These are phyloP conservation scores for Mycosphaerella arachidis DNA, from an alignment of 2,329 filamentous ascomycete genomes.

Conservation along the genomic window DNA sequence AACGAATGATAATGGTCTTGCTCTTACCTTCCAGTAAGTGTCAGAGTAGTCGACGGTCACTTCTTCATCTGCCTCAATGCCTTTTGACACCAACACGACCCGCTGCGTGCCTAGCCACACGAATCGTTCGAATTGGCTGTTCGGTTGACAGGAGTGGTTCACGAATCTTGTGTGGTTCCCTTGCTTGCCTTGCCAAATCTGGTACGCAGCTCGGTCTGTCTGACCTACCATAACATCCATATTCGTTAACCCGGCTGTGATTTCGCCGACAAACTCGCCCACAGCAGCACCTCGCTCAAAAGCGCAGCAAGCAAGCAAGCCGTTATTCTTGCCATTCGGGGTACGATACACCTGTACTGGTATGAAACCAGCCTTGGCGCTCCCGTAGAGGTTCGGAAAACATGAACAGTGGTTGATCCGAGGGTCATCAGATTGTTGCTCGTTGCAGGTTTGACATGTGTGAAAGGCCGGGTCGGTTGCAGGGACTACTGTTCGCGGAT, in stretches of 20 bases:
- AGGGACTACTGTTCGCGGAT: conserved; percentile 44
- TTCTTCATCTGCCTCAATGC: conserved; percentile 50
- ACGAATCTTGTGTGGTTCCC: conserved; percentile 58
- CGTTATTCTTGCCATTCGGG: conserved; percentile 52
- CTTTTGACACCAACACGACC: conserved; percentile 53
- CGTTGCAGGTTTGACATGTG: conserved; percentile 44
- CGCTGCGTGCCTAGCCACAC: conserved; percentile 54
- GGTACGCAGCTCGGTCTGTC: conserved; percentile 45
- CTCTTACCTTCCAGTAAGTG: conserved; percentile 48
- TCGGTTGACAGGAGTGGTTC: conserved; percentile 56
- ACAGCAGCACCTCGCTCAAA: conserved; percentile 52
- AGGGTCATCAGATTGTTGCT: conserved; percentile 49
- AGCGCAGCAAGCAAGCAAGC: conserved; percentile 44
- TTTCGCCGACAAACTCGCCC: conserved; percentile 53
- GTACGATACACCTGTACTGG: conserved; percentile 54
- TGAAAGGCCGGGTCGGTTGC: conserved; percentile 26
- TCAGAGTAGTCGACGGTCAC: conserved; percentile 57
- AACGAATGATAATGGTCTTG: background rate
- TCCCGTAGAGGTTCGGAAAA: conserved; percentile 51
- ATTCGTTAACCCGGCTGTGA: conserved; percentile 50
- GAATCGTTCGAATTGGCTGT: conserved; percentile 55
- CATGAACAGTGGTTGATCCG: conserved; percentile 49
- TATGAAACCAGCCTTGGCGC: conserved; percentile 35
- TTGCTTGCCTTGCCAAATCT: conserved; percentile 55
- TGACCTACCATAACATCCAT: conserved; percentile 52